These are phyloP conservation scores for Chlamydomonas incerta DNA, from an alignment of 139 green algal species.

Conservation along the genomic window DNA sequence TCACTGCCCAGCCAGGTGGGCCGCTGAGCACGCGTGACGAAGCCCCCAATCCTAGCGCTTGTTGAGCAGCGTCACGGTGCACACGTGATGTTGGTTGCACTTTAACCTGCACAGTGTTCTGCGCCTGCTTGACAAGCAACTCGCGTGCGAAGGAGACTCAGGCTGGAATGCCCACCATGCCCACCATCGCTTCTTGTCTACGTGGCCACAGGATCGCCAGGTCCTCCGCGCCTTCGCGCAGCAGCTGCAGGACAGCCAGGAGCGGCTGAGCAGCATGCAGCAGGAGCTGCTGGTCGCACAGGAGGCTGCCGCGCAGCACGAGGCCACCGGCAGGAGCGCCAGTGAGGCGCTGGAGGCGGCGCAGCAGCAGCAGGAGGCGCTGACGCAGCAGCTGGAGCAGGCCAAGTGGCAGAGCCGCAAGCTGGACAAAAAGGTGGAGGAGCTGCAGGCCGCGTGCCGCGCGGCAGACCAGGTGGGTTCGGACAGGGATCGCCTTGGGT, in stretches of 20 bases:
- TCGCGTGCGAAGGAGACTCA: no score
- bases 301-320: constrained; percentile 1
- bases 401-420: constrained; percentile 61
- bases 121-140: no score
- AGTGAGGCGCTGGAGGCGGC: constrained; percentile 14
- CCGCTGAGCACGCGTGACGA: no score
- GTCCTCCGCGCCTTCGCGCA: neutral
- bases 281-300: constrained; percentile 42
- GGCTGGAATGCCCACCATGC: no score
- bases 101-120: no score
- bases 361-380: constrained; percentile 39
- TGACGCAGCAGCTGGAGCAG: constrained; percentile 60
- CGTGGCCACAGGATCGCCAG: constrained; percentile 31
- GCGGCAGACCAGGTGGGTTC: constrained; percentile 36
- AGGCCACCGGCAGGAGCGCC: constrained; percentile 33
- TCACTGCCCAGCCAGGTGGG: constrained; percentile 14
- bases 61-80: no score
- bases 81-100: no score
- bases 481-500: neutral
- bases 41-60: no score
- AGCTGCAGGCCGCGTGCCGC: constrained; percentile 32
- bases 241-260: constrained; percentile 10
- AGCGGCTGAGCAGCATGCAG: constrained; percentile 23
- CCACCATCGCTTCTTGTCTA: no score
- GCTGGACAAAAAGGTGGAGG: constrained; percentile 61